These are phyloP conservation scores for Marasmius sp. DNA, from an alignment of 1,284 basidiomycete species.

Conservation along the genomic window DNA sequence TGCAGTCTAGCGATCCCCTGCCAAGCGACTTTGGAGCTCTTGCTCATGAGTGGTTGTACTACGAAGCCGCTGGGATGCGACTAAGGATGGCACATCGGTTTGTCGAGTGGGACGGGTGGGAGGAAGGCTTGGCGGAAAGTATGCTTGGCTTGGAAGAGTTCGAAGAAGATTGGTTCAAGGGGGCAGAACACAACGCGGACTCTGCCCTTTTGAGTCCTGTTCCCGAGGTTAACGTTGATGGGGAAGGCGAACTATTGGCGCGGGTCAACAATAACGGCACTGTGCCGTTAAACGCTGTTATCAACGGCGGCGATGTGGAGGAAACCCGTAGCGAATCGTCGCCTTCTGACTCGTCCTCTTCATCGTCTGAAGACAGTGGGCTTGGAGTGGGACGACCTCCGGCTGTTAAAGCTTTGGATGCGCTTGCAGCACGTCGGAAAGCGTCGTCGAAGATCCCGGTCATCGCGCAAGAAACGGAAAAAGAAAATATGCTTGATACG, in stretches of 20 bases:
- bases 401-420: not conserved
- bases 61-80: constrained; percentile 62
- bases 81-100: constrained; percentile 74
- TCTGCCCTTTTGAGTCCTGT: constrained; percentile 4
- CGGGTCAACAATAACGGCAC: not conserved
- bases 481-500: constrained; percentile 64
- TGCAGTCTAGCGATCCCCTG: not conserved
- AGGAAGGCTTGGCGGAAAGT: constrained; percentile 73
- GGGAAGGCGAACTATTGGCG: not conserved
- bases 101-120: constrained; percentile 85
- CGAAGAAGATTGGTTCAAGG: constrained; percentile 68
- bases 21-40: constrained; percentile 36
- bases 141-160: constrained; percentile 70
- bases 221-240: not conserved
- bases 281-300: not conserved
- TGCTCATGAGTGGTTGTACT: constrained; percentile 70
- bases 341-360: not conserved
- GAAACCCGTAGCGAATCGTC: not conserved
- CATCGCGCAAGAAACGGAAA: constrained; percentile 43
- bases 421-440: constrained; percentile 21
- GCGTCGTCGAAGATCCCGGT: constrained; percentile 42
- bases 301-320: not conserved
- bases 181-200: constrained; percentile 29
- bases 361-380: not conserved
- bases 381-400: constrained; percentile 15